Percentiles rank a stretch among this genome's conserved stretches.
Evolutionary conservation across 768 basidiomycete species (phyloP).

Genomic region (Rhodotorula graminis): DNA sequence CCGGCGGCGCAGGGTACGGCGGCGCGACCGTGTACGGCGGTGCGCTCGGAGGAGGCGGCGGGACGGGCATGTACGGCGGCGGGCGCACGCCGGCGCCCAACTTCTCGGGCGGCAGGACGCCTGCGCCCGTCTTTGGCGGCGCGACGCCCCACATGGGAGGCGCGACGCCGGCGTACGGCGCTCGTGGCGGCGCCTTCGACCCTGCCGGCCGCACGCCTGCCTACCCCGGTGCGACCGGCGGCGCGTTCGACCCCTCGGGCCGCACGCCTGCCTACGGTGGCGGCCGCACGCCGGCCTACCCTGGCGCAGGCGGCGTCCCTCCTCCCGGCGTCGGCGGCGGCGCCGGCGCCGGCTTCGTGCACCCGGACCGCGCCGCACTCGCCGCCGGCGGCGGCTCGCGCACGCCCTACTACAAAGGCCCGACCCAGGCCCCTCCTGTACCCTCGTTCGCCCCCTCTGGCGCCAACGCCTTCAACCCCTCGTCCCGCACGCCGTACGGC

Average conservation of each 20-base stretch:
- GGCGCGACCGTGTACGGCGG: constrained; percentile 14
- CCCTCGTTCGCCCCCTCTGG: not conserved
- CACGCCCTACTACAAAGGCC: constrained; percentile 26
- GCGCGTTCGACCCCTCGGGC: constrained; percentile 12
- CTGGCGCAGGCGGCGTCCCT: not conserved
- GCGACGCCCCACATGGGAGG: constrained; percentile 4
- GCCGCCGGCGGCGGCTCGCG: not conserved
- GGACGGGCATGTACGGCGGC: constrained; percentile 15
- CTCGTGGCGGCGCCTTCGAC: constrained; percentile 9
- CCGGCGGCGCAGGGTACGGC: not conserved
- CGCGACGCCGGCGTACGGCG: not conserved
- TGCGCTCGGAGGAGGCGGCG: not conserved
- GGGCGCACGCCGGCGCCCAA: constrained; percentile 41
- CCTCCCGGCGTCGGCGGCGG: constrained; percentile 8
- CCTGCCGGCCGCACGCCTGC: not conserved
- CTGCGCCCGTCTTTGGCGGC: not conserved
- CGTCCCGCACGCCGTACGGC: constrained; percentile 23
- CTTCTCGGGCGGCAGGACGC: not conserved
- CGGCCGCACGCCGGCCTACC: constrained; percentile 4
- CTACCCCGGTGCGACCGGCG: not conserved
- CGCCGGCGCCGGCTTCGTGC: constrained; percentile 8
- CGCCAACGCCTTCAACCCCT: constrained; percentile 12
- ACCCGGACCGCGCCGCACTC: not conserved
- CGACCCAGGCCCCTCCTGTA: not conserved
- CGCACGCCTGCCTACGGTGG: constrained; percentile 43